phyloP scores from a whole-genome alignment of 208 protist species.

The Jaenimonas drosophilae region DNA sequence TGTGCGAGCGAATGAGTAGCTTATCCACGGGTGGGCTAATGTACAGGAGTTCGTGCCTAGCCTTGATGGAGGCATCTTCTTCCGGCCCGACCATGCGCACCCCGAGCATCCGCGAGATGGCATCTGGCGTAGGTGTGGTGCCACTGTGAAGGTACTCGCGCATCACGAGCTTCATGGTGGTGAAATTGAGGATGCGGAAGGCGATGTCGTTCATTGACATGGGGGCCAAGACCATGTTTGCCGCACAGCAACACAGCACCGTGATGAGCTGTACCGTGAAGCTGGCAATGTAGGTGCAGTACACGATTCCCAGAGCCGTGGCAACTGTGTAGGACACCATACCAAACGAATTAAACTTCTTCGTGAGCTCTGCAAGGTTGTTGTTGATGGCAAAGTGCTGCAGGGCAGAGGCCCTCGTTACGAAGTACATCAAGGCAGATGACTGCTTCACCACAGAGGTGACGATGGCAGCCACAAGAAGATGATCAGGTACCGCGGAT shows the following conservation, averaged over 20 bases:
- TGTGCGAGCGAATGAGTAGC: constrained; percentile 35
- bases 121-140: constrained; percentile 36
- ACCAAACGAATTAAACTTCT: constrained; percentile 84
- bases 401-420: constrained; percentile 58
- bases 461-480: constrained; percentile 51
- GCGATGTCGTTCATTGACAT: constrained; percentile 59
- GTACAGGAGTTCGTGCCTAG: constrained; percentile 36
- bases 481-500: constrained; percentile 39
- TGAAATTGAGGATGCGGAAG: constrained; percentile 67
- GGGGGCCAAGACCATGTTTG: constrained; percentile 51
- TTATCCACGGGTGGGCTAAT: constrained; percentile 53
- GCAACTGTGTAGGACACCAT: constrained; percentile 75
- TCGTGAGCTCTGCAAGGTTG: constrained; percentile 79
- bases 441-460: constrained; percentile 80
- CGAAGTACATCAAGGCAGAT: constrained; percentile 74
- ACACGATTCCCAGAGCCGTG: constrained; percentile 65
- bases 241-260: constrained; percentile 46
- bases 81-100: constrained; percentile 26
- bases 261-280: constrained; percentile 61
- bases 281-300: constrained; percentile 48
- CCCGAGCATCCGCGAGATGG: constrained; percentile 43
- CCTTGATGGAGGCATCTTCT: constrained; percentile 8
- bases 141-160: constrained; percentile 27
- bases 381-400: constrained; percentile 77
- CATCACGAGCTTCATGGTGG: constrained; percentile 50